These are phyloP conservation scores for Calocybe gangraenosa DNA, from an alignment of 768 basidiomycete genomes.

Conservation along the genomic window DNA sequence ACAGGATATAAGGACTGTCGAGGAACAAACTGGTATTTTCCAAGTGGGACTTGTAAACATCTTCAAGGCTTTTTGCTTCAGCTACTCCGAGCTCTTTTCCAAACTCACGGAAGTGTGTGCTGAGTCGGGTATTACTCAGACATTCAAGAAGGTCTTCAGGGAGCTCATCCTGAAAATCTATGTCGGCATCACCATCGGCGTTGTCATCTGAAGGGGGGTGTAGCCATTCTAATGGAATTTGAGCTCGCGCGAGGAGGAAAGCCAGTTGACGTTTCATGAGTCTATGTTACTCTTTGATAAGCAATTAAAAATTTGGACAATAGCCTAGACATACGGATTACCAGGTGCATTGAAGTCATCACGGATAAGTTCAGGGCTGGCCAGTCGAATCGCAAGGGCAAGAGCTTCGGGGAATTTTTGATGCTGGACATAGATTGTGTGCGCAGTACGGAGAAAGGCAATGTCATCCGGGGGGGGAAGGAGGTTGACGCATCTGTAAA, in stretches of 20 bases:
- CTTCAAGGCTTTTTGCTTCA: conserved; percentile 90
- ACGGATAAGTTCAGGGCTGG: conserved; percentile 73
- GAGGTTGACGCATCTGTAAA: conserved; percentile 73
- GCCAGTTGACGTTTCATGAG: conserved; percentile 95
- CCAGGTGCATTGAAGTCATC: conserved; percentile 87
- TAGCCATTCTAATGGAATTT: conserved; percentile 88
- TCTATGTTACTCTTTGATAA: conserved; percentile 28
- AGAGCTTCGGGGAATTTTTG: conserved; percentile 90
- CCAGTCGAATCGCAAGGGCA: conserved; percentile 78
- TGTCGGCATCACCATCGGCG: conserved; percentile 49
- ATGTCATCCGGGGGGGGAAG: conserved; percentile 92
- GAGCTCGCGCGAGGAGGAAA: conserved; percentile 88
- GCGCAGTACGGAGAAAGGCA: conserved; percentile 83
- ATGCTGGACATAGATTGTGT: conserved; percentile 83
- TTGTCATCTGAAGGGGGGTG: conserved; percentile 52
- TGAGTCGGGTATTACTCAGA: conserved; percentile 82
- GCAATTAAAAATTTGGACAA: neutral
- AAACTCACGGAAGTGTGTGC: conserved; percentile 81
- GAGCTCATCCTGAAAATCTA: conserved; percentile 58
- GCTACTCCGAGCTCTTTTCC: conserved; percentile 90
- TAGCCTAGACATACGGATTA: conserved; percentile 61
- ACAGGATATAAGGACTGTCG: neutral
- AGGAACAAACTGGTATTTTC: conserved; percentile 72
- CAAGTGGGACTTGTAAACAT: conserved; percentile 95
- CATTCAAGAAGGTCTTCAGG: conserved; percentile 83